phyloP scores from a whole-genome alignment of 1,284 basidiomycete genomes.

The Pyrrhoderma lamaoense region DNA sequence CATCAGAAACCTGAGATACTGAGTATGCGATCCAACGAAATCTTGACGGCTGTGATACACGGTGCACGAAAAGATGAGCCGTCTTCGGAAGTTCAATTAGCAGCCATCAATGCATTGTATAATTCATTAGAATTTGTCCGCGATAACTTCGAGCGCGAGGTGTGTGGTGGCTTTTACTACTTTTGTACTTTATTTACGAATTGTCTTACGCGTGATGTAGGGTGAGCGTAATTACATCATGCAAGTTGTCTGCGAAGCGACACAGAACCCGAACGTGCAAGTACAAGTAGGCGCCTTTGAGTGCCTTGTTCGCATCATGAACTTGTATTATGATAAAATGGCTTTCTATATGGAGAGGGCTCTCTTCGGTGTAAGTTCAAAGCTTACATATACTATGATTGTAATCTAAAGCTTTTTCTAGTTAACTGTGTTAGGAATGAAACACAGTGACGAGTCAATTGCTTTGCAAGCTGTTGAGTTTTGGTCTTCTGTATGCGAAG shows the following conservation, averaged over 20 bases:
- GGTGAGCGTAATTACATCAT: conserved; percentile 99
- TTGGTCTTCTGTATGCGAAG: conserved; percentile 99
- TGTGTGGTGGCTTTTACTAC: conserved; percentile 30
- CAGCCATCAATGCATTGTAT: conserved; percentile 88
- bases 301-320: conserved; percentile 95
- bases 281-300: conserved; percentile 95
- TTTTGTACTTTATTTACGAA: conserved; percentile 2
- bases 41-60: conserved; percentile 97
- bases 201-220: conserved; percentile 32
- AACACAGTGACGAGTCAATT: conserved; percentile 85
- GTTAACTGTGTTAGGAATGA: conserved; percentile 99
- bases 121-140: conserved; percentile 98
- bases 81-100: conserved; percentile 89
- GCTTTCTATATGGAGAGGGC: conserved; percentile 99
- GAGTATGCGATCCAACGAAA: conserved; percentile 89
- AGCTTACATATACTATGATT: background rate
- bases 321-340: conserved; percentile 99
- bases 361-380: conserved; percentile 78
- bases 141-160: conserved; percentile 97
- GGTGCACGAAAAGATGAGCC: conserved; percentile 96
- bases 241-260: conserved; percentile 99
- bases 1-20: conserved; percentile 85
- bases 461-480: conserved; percentile 98
- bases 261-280: conserved; percentile 70
- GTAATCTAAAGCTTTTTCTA: conserved; percentile 28